phyloP scores from a whole-genome alignment of 2,329 filamentous ascomycete genomes.

The Massarina eburnea region DNA sequence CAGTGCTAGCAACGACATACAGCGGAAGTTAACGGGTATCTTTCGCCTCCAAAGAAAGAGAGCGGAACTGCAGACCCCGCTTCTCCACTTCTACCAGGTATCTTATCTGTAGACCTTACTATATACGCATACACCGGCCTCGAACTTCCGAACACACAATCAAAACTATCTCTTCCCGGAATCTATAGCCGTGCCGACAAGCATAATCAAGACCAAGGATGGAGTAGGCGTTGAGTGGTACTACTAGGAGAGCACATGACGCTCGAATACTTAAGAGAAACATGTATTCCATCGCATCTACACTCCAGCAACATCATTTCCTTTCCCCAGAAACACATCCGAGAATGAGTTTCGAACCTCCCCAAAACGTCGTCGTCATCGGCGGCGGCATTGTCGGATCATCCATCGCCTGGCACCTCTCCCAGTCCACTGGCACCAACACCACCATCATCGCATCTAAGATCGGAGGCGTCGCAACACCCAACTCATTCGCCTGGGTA shows the following conservation, averaged over 20 bases:
- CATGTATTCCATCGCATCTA: not conserved
- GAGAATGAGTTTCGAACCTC: constrained; percentile 3
- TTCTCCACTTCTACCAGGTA: not conserved
- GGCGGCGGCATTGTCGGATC: constrained; percentile 9
- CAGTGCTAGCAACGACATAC: constrained; percentile 4
- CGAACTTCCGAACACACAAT: not conserved
- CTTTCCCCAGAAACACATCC: not conserved
- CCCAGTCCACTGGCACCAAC: constrained; percentile 1
- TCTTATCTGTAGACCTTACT: not conserved
- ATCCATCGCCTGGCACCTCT: constrained; percentile 8
- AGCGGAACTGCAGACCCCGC: not conserved
- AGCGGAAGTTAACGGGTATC: not conserved
- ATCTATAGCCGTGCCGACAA: not conserved
- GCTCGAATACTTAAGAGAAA: too few species aligned
- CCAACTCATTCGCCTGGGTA: constrained; percentile 9
- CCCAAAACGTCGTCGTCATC: constrained; percentile 8
- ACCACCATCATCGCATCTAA: constrained; percentile 7
- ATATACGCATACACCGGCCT: not conserved
- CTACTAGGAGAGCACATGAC: too few species aligned
- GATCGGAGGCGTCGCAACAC: constrained; percentile 7
- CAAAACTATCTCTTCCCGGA: not conserved
- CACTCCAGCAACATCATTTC: not conserved
- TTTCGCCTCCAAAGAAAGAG: not conserved
- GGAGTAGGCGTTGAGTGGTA: not conserved
- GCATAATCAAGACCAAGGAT: not conserved